Evolutionary conservation across 192 early-diverging fungal species (phyloP).

Genomic region (Coemansia sp.): DNA sequence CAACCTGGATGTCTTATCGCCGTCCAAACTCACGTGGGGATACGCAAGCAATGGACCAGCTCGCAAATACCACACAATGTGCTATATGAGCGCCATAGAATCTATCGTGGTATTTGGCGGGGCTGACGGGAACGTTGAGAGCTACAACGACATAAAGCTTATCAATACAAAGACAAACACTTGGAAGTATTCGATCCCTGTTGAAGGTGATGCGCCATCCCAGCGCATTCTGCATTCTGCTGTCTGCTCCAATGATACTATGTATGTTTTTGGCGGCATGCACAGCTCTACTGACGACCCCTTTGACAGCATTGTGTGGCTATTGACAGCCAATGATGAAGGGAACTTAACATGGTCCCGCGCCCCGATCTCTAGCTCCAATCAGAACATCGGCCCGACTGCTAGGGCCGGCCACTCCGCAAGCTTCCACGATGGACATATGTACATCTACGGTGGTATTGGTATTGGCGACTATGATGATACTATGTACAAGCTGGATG

Average conservation of each 20-base stretch:
- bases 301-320: constrained; percentile 57
- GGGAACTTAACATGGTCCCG: constrained; percentile 41
- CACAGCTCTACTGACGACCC: constrained; percentile 31
- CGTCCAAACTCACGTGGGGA: constrained; percentile 58
- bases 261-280: constrained; percentile 68
- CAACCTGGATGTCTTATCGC: constrained; percentile 52
- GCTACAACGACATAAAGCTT: constrained; percentile 57
- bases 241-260: constrained; percentile 63
- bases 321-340: constrained; percentile 30
- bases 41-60: constrained; percentile 60
- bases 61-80: constrained; percentile 58
- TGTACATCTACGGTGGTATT: constrained; percentile 72
- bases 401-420: constrained; percentile 67
- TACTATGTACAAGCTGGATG: constrained; percentile 67
- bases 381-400: constrained; percentile 49
- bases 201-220: constrained; percentile 52
- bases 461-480: constrained; percentile 57
- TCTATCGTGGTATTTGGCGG: constrained; percentile 68
- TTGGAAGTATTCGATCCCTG: constrained; percentile 56
- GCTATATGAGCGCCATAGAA: constrained; percentile 58
- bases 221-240: constrained; percentile 65
- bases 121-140: constrained; percentile 48
- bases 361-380: constrained; percentile 36
- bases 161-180: constrained; percentile 53
- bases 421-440: constrained; percentile 56